Base-by-base conservation (phyloP, 2,329 filamentous ascomycete species). In the Arthroderma sp. region DNA sequence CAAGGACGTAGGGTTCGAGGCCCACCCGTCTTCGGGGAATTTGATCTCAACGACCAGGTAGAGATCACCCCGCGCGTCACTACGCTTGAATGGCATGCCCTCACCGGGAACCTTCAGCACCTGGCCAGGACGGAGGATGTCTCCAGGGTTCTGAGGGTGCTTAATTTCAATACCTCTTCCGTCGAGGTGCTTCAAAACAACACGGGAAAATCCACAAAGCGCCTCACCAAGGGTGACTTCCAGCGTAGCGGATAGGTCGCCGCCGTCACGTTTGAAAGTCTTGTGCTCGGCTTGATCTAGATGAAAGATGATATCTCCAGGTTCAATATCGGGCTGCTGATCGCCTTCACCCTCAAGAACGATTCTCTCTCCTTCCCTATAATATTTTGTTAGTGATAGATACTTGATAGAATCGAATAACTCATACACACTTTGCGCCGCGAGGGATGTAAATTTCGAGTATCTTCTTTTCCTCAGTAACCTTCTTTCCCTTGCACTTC, bases 361-460 rank as follows among this genome's bases (percentile, higher is more conserved):
- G 66, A 98, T 96, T 63, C 84, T 84, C 67, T 98, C 91, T 62
- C 91, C 91, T 70, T 95, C 76, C 60, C 61, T 63, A 33, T 31
- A 44, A 31, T 15, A 39, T 3, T 23, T 23, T 21, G 15, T 61
- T 56, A 59, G 53, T 28, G 6, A 25, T 19, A 9, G 23, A 11
- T 5, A 31, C 13, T 31, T 58, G 39, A 28, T 38, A 6, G 17
- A 17, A 47, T 8, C 7, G 37, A 4, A 6, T 7, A 8, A 7
- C 3, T 41, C 28, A 55, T 8, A 64, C 73, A 57, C 65, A 85
- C 77, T 82, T 82, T 39, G 87, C 86, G 51, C 91, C 91, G 55
- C 87, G 83, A 8, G 91, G 90, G 60, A 98, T 95, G 75, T 97
- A 97, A 55, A 98, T 85, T 74, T 98, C 93, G 60, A 98, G 78